Conservation (phyloP, 2,329 filamentous ascomycete genomes). For the Cordyceps farinosa region DNA sequence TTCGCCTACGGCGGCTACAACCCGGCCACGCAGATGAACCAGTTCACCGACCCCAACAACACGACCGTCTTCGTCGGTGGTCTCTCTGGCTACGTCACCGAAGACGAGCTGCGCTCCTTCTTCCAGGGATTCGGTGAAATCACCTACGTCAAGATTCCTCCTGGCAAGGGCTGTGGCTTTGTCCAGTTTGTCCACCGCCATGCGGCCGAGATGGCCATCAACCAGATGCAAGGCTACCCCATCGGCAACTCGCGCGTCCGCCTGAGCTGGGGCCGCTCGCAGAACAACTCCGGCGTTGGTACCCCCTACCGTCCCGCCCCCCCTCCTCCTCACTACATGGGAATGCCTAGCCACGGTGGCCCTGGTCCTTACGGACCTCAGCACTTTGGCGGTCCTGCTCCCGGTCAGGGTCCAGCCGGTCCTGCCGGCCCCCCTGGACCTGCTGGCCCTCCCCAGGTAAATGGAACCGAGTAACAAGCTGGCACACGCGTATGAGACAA, state of each 20-base stretch:
- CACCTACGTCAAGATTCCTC: conserved; percentile 99
- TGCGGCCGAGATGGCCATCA: conserved; percentile 99
- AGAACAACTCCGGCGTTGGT: conserved; percentile 98
- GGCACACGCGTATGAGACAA: conserved; percentile 13
- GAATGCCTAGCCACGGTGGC: conserved; percentile 42
- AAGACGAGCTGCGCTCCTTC: conserved; percentile 99
- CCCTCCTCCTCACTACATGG: conserved; percentile 54
- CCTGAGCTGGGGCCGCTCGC: conserved; percentile 93
- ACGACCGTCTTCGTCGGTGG: conserved; percentile 98
- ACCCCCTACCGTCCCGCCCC: conserved; percentile 96
- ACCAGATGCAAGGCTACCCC: conserved; percentile 99
- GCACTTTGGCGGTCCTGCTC: conserved; percentile 45
- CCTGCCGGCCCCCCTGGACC: conserved; percentile 37
- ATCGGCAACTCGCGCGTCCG: conserved; percentile 98
- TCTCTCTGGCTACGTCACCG: conserved; percentile 94
- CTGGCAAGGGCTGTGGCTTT: conserved; percentile 97
- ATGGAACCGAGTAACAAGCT: conserved; percentile 17
- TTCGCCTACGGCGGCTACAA: conserved; percentile 45
- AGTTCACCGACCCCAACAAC: conserved; percentile 99
- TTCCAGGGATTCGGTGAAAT: conserved; percentile 99
- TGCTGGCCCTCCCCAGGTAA: conserved; percentile 39
- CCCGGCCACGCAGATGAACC: conserved; percentile 73
- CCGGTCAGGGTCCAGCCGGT: conserved; percentile 40
- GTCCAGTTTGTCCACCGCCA: conserved; percentile 99
- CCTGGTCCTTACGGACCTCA: conserved; percentile 45